Base-by-base conservation (phyloP, 225 moss, liverwort and hornwort species). In the Pseudisothecium myosuroides region DNA sequence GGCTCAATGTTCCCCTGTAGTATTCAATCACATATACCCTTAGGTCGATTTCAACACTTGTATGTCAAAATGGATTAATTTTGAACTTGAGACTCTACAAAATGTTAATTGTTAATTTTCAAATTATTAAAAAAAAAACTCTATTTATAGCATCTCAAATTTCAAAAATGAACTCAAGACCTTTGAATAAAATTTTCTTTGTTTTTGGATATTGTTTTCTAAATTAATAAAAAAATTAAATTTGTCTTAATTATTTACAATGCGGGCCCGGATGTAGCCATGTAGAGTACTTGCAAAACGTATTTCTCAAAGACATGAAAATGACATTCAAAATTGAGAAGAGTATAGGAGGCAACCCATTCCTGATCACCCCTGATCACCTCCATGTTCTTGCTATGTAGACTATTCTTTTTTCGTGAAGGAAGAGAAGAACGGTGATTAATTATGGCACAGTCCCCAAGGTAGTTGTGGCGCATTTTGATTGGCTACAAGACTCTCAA, bases 81-180 rank as follows among this genome's bases (percentile, higher is more conserved):
- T 76, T 36, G 23, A 54, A 36, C 14, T 36, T 76, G 0, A 14
- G 0, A 50, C 3, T 21, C 0, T 22, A 36, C 1, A 15, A 50
- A 54, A 77, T 15, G 9, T 54, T 9, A 54, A 77, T 23, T 52
- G 14, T 36, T 36, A 14, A 34, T 23, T 36, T 76, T 1, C 2
- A 37, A 54, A 54, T 9, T 15, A 23, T 54, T 36, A 0, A 0
- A 6, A 12, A 6, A 12, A 12, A 32, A 36, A 14, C 15, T 14
- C 3, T 54, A 77, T 36, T 14, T 22, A 36, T 4, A 24, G 3
- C 5, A 77, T 37, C 16, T 77, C 0, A 14, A 4, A 3, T 54
- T 77, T 36, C 14, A 14, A 23, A 72, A 52, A 34, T 9, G 5
- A 34, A 37, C 2, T 24, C 5, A 34, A 52, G 5, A 22, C 23